A percentile compares a stretch with the other conserved stretches of the same genome.
These are phyloP conservation scores for Sporothrix globosa DNA, from an alignment of 2,329 filamentous ascomycete genomes.

Conservation along the genomic window DNA sequence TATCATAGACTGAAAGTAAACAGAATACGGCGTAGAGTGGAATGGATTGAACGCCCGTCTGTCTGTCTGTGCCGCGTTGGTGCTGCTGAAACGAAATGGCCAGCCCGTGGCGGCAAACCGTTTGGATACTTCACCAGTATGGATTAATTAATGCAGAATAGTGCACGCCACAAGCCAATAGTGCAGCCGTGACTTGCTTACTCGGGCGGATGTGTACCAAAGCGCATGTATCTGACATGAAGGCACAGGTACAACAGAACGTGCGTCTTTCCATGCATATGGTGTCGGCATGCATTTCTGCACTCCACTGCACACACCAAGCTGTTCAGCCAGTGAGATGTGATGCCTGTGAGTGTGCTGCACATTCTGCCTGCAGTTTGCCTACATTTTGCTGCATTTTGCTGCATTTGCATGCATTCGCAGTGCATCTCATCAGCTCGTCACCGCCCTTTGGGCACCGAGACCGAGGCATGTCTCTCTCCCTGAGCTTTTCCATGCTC, in stretches of 20 bases:
- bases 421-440: background rate
- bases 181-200: too few relatives aligned
- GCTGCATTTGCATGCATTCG: background rate
- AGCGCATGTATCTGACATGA: too few relatives aligned
- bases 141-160: too few relatives aligned
- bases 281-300: background rate
- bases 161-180: too few relatives aligned
- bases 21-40: background rate
- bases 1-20: background rate
- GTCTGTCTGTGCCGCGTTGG: background rate
- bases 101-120: conserved; percentile 6
- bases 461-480: conserved; percentile 1
- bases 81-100: conserved; percentile 28
- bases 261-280: background rate
- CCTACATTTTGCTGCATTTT: background rate
- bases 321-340: background rate
- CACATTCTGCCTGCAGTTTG: background rate
- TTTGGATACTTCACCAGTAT: too few relatives aligned
- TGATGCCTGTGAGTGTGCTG: too few relatives aligned
- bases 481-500: background rate
- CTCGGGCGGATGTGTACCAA: too few relatives aligned
- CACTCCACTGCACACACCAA: background rate
- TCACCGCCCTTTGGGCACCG: conserved; percentile 22
- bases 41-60: too few relatives aligned
- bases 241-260: background rate